These are phyloP conservation scores for Eimeria sp. DNA, from an alignment of 169 alveolate genomes.

Conservation along the genomic window DNA sequence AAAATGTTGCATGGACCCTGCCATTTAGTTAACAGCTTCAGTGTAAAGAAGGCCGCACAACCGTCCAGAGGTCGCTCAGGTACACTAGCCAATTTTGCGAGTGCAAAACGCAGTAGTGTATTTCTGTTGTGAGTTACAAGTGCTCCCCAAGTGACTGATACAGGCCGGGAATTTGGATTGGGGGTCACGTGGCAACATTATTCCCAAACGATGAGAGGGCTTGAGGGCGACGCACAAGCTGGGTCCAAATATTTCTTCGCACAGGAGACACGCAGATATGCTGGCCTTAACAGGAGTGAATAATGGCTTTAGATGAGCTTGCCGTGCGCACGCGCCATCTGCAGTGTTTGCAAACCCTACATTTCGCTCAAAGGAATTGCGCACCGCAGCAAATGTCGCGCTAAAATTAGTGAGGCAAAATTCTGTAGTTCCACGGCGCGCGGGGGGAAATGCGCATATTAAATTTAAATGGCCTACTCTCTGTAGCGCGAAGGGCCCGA, in stretches of 20 bases:
- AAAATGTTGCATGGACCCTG: not conserved
- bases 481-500: not conserved
- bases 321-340: not conserved
- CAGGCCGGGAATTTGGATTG: too few species aligned
- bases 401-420: not conserved
- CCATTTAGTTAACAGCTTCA: not conserved
- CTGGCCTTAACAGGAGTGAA: not conserved
- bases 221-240: not conserved
- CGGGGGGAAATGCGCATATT: not conserved
- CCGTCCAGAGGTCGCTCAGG: not conserved
- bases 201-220: not conserved
- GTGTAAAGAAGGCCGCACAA: not conserved
- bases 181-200: too few species aligned
- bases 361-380: not conserved
- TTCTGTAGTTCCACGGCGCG: not conserved
- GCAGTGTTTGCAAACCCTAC: not conserved
- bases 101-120: not conserved
- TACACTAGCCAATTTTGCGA: not conserved
- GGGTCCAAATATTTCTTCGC: not conserved
- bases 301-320: not conserved
- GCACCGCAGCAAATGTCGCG: not conserved
- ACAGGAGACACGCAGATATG: not conserved
- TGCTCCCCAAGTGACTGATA: not conserved
- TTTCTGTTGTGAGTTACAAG: not conserved
- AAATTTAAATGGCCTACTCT: not conserved